Conservation (phyloP, 768 basidiomycete genomes). For the Boletus barrowsii region DNA sequence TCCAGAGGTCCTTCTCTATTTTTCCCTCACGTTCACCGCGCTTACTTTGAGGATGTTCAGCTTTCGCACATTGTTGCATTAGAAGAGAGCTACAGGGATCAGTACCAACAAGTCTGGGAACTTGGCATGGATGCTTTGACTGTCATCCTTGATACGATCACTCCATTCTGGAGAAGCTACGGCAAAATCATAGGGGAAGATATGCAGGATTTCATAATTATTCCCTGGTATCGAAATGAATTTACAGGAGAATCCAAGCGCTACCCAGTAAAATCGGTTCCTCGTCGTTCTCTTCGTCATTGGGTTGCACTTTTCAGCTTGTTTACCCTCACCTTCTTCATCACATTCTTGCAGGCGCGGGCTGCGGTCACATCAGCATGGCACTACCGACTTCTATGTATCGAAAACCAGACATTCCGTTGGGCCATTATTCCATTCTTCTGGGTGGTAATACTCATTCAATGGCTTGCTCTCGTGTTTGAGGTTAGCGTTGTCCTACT, state of each 20-base stretch:
- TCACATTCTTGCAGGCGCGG: slow-evolving; percentile 55
- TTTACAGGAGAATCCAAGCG: slow-evolving; percentile 75
- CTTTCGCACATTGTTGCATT: slow-evolving; percentile 66
- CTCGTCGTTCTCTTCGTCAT: slow-evolving; percentile 62
- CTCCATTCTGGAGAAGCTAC: slow-evolving; percentile 79
- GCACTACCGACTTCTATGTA: slow-evolving; percentile 55
- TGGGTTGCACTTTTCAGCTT: slow-evolving; percentile 63
- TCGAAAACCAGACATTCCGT: slow-evolving; percentile 58
- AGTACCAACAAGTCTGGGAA: slow-evolving; percentile 81
- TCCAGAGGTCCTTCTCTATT: slow-evolving; percentile 55
- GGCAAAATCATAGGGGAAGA: slow-evolving; percentile 82
- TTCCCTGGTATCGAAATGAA: slow-evolving; percentile 80
- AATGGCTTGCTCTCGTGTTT: slow-evolving; percentile 63
- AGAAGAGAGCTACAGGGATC: slow-evolving; percentile 77
- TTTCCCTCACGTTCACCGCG: background rate
- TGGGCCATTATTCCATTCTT: slow-evolving; percentile 64
- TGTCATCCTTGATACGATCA: slow-evolving; percentile 69
- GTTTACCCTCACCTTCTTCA: slow-evolving; percentile 42
- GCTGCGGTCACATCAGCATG: slow-evolving; percentile 53
- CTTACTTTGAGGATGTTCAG: slow-evolving; percentile 34
- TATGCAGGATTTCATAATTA: slow-evolving; percentile 75
- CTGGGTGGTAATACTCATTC: slow-evolving; percentile 59
- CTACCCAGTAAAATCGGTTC: slow-evolving; percentile 57
- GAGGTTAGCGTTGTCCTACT: slow-evolving; percentile 57
- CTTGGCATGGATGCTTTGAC: slow-evolving; percentile 76